A percentile compares a stretch with the other conserved stretches of the same genome.
Evolutionary conservation across 768 basidiomycete genomes (phyloP).

Genomic region (Boletus subparvulus): DNA sequence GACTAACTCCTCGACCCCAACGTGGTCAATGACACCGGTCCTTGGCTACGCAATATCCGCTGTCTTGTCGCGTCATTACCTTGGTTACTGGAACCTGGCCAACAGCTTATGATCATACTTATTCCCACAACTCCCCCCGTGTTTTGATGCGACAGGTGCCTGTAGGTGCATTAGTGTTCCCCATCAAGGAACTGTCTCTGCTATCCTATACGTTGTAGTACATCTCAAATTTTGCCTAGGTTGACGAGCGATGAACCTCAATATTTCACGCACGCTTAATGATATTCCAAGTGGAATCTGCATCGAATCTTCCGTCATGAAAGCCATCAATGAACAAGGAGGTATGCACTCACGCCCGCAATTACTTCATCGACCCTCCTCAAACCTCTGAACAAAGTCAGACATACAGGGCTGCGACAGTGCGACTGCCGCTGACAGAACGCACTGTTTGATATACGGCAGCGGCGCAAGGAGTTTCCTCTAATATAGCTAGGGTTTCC

Average conservation of each 20-base stretch:
- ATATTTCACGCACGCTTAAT: neutral
- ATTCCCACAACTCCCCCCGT: neutral
- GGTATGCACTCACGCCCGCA: slow-evolving; percentile 17
- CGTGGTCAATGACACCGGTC: neutral
- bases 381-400: slow-evolving; percentile 26
- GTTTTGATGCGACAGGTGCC: neutral
- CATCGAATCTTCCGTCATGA: neutral
- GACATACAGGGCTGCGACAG: slow-evolving; percentile 18
- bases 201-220: neutral
- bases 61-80: neutral
- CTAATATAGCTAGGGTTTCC: slow-evolving; percentile 22
- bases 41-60: neutral
- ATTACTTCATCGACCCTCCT: slow-evolving; percentile 19
- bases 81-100: neutral
- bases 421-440: slow-evolving; percentile 21
- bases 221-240: neutral
- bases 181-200: neutral
- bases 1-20: no score
- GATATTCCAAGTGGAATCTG: slow-evolving; percentile 24
- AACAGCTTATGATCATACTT: neutral
- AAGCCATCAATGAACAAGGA: neutral
- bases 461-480: slow-evolving; percentile 24
- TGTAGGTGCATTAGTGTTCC: neutral
- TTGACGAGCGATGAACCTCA: neutral
- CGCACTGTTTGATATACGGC: slow-evolving; percentile 17